These are phyloP conservation scores for Pichia scutulata DNA, from an alignment of 805 yeast species.

Conservation along the genomic window DNA sequence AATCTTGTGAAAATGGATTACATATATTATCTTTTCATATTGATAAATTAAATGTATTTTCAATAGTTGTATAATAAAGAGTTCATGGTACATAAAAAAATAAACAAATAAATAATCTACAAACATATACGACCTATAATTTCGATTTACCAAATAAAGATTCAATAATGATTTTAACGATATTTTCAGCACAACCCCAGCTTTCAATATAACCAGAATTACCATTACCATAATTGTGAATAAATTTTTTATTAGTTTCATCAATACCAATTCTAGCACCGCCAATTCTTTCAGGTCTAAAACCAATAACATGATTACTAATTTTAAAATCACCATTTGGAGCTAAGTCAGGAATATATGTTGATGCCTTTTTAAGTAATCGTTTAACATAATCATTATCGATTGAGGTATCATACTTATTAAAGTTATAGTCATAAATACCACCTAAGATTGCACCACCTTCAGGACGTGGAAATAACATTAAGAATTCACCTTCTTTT, in stretches of 20 bases:
- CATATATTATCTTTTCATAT: too few species aligned
- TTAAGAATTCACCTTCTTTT: constrained; percentile 40
- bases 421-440: constrained; percentile 21
- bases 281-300: constrained; percentile 56
- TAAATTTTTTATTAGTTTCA: constrained; percentile 22
- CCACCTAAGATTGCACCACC: constrained; percentile 66
- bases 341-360: constrained; percentile 46
- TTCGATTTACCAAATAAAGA: constrained; percentile 1
- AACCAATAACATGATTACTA: constrained; percentile 51
- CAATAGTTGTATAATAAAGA: background rate
- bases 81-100: background rate
- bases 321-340: constrained; percentile 32
- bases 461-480: constrained; percentile 59
- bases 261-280: constrained; percentile 43
- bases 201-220: constrained; percentile 30
- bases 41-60: too few species aligned
- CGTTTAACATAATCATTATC: constrained; percentile 42
- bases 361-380: constrained; percentile 35
- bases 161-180: constrained; percentile 2
- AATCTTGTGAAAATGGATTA: too few species aligned
- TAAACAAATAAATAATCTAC: background rate
- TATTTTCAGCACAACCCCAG: constrained; percentile 45
- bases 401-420: constrained; percentile 24
- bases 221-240: constrained; percentile 57
- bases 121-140: background rate